Evolutionary conservation across 495 filamentous ascomycete genomes (phyloP), one percentile per base, ranked within the genome.

Genomic region (Podospora pseudopauciseta): DNA sequence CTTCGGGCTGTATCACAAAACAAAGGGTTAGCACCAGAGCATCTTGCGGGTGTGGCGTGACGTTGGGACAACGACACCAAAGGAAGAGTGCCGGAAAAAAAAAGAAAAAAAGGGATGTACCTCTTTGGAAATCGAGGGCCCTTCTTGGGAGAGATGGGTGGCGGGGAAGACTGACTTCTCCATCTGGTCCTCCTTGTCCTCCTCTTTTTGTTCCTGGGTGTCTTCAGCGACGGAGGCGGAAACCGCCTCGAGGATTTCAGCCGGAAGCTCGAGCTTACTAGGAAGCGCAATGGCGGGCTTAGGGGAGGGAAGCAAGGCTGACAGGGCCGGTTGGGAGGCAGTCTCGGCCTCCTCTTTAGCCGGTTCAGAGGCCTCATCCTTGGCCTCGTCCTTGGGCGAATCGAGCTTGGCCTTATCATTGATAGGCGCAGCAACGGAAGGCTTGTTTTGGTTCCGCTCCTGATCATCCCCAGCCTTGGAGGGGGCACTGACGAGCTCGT

Each of bases 241-340:
- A 18, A 59, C 39, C 16, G 65, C 67, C 58, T 69, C 70, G 20
- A 63, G 19, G 19, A 63, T 63, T 32, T 63, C 61, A 32, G 61
- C 61, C 4, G 61, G 61, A 63, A 63, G 61, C 18, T 63, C 61
- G 30, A 63, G 9, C 39, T 61, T 64, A 49, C n/a, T 65, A 19
- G 71, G 71, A 13, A 71, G 67, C 0, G 68, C 69, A 11, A 53
- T 26, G 19, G 70, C 60, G 19, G 62, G 58, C 59, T 71, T 39
- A 27, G 61, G 32, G 15, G 61, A 49, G 2, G n/a, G 7, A 63
- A 63, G 18, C 26, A 23, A 7, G 27, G 20, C 59, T 18, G 59
- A 61, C 15, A 53, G 19, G 30, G 55, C 13, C 11, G 68, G 26
- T 27, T 73, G 55, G 55, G 19, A n/a, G 9, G 34, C 57, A 1